A percentile compares a stretch with the other conserved stretches of the same genome.
Evolutionary conservation across 2,329 filamentous ascomycete genomes (phyloP).

Genomic region (Xylaria sp.): DNA sequence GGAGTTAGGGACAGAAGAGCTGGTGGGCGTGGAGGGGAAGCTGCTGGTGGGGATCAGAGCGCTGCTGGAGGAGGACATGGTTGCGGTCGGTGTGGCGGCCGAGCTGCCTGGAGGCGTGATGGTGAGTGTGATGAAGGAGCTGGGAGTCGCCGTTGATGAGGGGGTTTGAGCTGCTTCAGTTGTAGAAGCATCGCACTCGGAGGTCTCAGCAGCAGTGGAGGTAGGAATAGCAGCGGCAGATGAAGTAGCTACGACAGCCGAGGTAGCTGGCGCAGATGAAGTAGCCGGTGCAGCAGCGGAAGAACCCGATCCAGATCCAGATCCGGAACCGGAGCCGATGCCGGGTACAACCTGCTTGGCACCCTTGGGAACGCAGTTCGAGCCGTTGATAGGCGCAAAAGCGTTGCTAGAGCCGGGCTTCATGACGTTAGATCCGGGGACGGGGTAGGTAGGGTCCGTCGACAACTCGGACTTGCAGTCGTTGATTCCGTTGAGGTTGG

Average conservation of each 20-base stretch:
- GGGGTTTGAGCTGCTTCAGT: slow-evolving; percentile 1
- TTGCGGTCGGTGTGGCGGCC: background rate
- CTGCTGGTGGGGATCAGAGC: slow-evolving; percentile 1
- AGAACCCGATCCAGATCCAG: background rate
- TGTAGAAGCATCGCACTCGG: too few relatives aligned
- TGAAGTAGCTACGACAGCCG: slow-evolving; percentile 1
- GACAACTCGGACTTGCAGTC: slow-evolving; percentile 49
- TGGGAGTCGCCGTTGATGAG: background rate
- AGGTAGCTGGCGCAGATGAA: background rate
- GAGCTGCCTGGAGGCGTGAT: slow-evolving; percentile 11
- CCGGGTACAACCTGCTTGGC: slow-evolving; percentile 22
- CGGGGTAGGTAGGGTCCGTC: slow-evolving; percentile 55
- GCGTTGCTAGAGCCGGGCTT: slow-evolving; percentile 33
- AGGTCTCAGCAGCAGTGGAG: too few relatives aligned
- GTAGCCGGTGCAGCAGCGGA: slow-evolving; percentile 1
- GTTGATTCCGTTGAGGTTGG: slow-evolving; percentile 51
- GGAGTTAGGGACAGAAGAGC: slow-evolving; percentile 8
- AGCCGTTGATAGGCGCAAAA: slow-evolving; percentile 25
- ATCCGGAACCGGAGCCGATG: slow-evolving; percentile 15
- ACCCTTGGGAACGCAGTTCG: slow-evolving; percentile 30
- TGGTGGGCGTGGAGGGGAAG: background rate
- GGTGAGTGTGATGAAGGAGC: background rate
- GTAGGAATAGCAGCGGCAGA: slow-evolving; percentile 5
- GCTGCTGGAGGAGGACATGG: slow-evolving; percentile 7
- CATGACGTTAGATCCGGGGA: slow-evolving; percentile 53